Conservation (phyloP, 306 rosid genomes). For the Cucurbita moschata region DNA sequence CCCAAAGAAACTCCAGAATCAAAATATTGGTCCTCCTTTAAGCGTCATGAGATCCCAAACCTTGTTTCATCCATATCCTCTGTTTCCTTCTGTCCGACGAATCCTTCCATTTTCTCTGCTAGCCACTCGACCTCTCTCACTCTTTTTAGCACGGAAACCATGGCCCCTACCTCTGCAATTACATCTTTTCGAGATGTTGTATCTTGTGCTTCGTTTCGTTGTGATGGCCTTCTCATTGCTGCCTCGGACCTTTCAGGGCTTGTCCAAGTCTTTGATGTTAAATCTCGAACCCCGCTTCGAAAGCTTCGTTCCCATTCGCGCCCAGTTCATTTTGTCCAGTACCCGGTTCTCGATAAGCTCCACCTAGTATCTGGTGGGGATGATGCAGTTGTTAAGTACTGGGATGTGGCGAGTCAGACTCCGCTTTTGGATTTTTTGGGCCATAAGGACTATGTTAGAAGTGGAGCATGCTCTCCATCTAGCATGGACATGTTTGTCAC, state of each 20-base stretch:
- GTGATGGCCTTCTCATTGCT: slow-evolving; percentile 64
- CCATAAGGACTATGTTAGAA: slow-evolving; percentile 71
- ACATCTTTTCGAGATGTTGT: slow-evolving; percentile 56
- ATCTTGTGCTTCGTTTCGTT: slow-evolving; percentile 56
- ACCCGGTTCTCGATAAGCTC: slow-evolving; percentile 51
- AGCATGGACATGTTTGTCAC: slow-evolving; percentile 41
- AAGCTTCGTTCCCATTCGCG: slow-evolving; percentile 55
- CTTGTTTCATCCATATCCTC: slow-evolving; percentile 46
- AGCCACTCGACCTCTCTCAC: slow-evolving; percentile 55
- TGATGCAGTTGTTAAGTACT: slow-evolving; percentile 58
- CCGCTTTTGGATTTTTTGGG: slow-evolving; percentile 29
- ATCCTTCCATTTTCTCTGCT: slow-evolving; percentile 45
- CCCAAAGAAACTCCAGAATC: slow-evolving; percentile 52
- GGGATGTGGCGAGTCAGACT: slow-evolving; percentile 59
- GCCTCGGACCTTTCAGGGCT: slow-evolving; percentile 76
- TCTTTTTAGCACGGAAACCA: slow-evolving; percentile 32
- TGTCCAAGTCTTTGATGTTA: slow-evolving; percentile 53
- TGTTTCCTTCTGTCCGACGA: slow-evolving; percentile 46
- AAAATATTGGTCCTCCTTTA: slow-evolving; percentile 82
- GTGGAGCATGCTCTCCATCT: slow-evolving; percentile 80
- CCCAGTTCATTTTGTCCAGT: slow-evolving; percentile 64
- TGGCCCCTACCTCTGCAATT: slow-evolving; percentile 35
- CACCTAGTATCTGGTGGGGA: slow-evolving; percentile 83
- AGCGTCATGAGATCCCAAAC: slow-evolving; percentile 37
- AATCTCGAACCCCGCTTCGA: slow-evolving; percentile 42